Evolutionary conservation across 805 yeast genomes (phyloP).

Genomic region (Metschnikowia matae): DNA sequence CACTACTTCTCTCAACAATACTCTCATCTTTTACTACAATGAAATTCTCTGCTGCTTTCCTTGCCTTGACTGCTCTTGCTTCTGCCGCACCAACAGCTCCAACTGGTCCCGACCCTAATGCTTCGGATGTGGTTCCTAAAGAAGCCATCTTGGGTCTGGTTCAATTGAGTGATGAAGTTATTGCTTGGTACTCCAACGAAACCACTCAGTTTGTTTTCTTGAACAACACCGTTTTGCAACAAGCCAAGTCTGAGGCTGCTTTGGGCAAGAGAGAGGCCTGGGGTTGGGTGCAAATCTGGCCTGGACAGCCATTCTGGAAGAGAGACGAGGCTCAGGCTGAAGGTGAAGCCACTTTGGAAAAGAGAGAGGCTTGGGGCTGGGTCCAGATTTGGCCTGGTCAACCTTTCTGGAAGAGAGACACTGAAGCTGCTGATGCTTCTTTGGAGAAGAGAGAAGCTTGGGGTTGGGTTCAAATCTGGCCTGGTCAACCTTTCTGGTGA

Average conservation of each 20-base stretch:
- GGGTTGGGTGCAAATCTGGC: conserved; percentile 12
- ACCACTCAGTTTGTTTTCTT: conserved; percentile 13
- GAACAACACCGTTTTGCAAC: conserved; percentile 16
- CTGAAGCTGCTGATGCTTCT: conserved; percentile 12
- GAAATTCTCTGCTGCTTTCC: conserved; percentile 16
- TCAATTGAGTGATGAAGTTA: conserved; percentile 11
- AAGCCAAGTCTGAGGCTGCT: conserved; percentile 11
- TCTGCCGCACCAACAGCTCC: neutral
- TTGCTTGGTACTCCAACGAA: conserved; percentile 11
- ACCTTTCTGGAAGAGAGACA: conserved; percentile 13
- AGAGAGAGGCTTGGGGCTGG: neutral
- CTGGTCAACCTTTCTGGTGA: conserved; percentile 12
- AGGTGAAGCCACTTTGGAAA: neutral
- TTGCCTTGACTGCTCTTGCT: conserved; percentile 15
- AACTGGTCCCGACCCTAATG: neutral
- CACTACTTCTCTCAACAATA: neutral
- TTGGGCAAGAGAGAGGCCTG: conserved; percentile 17
- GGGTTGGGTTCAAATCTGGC: conserved; percentile 10
- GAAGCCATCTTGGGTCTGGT: conserved; percentile 15
- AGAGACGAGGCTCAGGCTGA: conserved; percentile 9
- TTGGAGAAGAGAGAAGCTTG: conserved; percentile 1
- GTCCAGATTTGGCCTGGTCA: conserved; percentile 3
- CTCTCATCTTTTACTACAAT: neutral
- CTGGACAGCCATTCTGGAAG: conserved; percentile 15
- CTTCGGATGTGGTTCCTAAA: conserved; percentile 7